phyloP scores from a whole-genome alignment of 305 asterid species.

The Solanum aculeatissimum region DNA sequence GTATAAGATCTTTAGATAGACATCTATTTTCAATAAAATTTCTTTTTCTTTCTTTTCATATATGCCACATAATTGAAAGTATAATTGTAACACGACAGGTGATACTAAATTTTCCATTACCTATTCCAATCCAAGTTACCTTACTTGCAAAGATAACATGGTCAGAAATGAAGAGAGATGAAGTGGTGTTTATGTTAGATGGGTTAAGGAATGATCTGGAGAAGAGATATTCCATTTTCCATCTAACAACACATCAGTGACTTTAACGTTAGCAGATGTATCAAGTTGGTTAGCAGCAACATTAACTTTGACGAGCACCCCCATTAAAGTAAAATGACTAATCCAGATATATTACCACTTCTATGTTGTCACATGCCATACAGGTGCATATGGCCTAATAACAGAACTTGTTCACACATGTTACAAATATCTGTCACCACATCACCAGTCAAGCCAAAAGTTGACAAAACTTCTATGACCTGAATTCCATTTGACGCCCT shows the following conservation, averaged over 20 bases:
- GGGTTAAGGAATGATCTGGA: background rate
- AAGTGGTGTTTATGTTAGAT: background rate
- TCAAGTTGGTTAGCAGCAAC: background rate
- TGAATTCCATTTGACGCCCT: background rate
- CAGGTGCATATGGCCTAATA: background rate
- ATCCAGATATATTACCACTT: background rate
- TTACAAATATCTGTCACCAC: background rate
- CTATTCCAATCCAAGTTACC: background rate
- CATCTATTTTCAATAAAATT: background rate
- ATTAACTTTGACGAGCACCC: background rate
- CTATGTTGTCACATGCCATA: background rate
- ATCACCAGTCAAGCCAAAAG: background rate
- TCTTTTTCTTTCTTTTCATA: background rate
- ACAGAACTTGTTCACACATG: background rate
- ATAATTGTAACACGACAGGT: background rate
- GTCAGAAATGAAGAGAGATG: background rate
- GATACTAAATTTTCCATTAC: background rate
- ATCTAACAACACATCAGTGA: background rate
- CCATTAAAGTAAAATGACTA: background rate
- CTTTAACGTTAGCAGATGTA: background rate
- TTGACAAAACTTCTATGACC: background rate
- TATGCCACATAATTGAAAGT: background rate
- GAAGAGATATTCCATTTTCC: background rate
- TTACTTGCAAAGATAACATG: background rate
- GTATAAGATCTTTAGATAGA: background rate